Evolutionary conservation across 2,329 filamentous ascomycete species (phyloP), one percentile per base, ranked within the genome.

Genomic region (Trichoderma sp.): DNA sequence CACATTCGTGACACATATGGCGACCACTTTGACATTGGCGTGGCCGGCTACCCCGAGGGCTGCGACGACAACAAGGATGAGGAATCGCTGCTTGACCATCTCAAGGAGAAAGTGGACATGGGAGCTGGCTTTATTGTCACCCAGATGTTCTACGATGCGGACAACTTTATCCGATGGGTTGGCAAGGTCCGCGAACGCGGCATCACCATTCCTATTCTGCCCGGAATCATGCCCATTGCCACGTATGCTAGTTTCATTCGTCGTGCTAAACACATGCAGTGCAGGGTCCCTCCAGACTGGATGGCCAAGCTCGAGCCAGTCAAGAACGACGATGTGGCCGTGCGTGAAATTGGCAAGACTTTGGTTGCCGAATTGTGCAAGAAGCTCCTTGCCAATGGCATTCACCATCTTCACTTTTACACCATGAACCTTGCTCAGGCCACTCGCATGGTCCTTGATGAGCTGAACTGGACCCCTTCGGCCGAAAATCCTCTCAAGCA

Each of bases 121-220:
- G 97, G 97, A 69, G 95, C 93, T 77, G 93, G 93, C 7, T 99
- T 98, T 83, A 94, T 99, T 78, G 94, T 99, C 72, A 98, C 97
- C 0, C 97, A 99, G 86, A 99, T 99, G 97, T 98, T 98, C 86
- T 99, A 99, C 87, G 96, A 99, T 81, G 95, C 91, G 67, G 96
- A 99, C 81, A 96, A 97, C 82, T 99, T 99, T 85, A 85, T 98
- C 72, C 90, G 92, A 71, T 99, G 97, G 97, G 93, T 97, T 50
- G 88, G 90, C 79, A 97, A 94, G 83, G 95, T 96, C 76, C 93
- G 95, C 67, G 94, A 92, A 71, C 92, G 91, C 81, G 97, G 97
- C 65, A 96, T 99, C 81, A 92, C 87, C 31, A 88, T 97, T 38
- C 94, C 94, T 18, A 97, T 97, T 79, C 90, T 97, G 66, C 93